Evolutionary conservation across 2,329 filamentous ascomycete species (phyloP), one percentile per base, ranked within the genome.

Genomic region (Trichoderma atroviride): DNA sequence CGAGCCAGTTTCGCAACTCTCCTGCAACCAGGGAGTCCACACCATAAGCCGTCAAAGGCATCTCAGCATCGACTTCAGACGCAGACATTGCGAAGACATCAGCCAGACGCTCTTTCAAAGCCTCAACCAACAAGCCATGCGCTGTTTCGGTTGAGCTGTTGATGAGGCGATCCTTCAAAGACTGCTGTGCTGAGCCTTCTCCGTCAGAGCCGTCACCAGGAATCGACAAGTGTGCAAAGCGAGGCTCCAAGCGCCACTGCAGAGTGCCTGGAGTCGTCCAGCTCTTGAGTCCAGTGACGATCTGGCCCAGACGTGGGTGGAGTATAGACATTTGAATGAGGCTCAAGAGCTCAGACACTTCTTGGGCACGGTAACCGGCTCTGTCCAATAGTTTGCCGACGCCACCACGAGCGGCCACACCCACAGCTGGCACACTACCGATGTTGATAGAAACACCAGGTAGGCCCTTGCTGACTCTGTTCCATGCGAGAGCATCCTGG

Each of bases 11-110:
- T 13, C 61, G 61, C 11, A 64, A 19, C 43, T 53, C 61, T 22
- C 50, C 61, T 9, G 61, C 40, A 9, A 64, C 61, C 16, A 64
- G 61, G 9, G 61, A 64, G 16, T 64, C 61, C 40, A 64, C 61
- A 56, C 61, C 61, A 40, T 53, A 64, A 6, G 61, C 37, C 6
- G 29, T 14, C n/a, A 64, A 27, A 7, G 40, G 61, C 50, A 33
- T n/a, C 19, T 55, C 37, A 3, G 43, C 19, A 35, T 64, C 61
- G 7, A 64, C 53, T 22, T 64, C 61, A 11, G 61, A 52, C 11
- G 40, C 47, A 16, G 61, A 55, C 27, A 64, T 29, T 13, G 16
- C 61, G 11, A 37, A 52, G 16, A 64, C 52, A 31, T 52, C 47
- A n/a, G 61, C 61, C 11, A 55, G 37, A 43, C 37, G 59, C 11